These are phyloP conservation scores for Cyclospora cayetanensis DNA, from an alignment of 169 alveolate genomes.

Conservation along the genomic window DNA sequence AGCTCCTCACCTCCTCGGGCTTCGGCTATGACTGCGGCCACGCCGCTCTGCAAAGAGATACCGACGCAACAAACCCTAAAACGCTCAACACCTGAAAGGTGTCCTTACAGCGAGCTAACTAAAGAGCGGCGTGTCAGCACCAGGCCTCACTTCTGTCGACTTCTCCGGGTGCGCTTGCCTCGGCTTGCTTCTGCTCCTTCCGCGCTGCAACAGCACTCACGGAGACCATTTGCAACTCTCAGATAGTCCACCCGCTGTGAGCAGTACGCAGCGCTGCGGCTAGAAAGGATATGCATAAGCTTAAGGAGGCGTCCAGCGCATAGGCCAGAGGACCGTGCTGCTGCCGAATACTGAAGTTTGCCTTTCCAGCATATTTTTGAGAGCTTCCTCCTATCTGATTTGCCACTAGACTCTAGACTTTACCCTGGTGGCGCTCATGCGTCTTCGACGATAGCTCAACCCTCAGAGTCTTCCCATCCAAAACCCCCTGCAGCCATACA, in stretches of 20 bases:
- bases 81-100: no score
- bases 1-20: not conserved
- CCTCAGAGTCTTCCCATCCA: not conserved
- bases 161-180: not conserved
- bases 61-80: no score
- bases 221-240: no score
- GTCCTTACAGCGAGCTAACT: no score
- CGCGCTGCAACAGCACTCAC: not conserved
- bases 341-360: no score
- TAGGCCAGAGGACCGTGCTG: no score
- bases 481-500: not conserved
- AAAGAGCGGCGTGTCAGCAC: not conserved
- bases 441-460: not conserved
- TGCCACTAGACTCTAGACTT: slow-evolving; percentile 29
- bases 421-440: slow-evolving; percentile 22
- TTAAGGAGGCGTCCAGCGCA: no score
- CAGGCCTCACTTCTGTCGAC: not conserved
- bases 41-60: not conserved
- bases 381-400: no score
- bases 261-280: no score
- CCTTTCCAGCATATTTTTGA: no score
- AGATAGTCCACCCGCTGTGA: no score
- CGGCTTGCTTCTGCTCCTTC: slow-evolving; percentile 6
- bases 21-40: not conserved
- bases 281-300: no score